Evolutionary conservation across 2,329 filamentous ascomycete species (phyloP).

Genomic region (Colletotrichum musae): DNA sequence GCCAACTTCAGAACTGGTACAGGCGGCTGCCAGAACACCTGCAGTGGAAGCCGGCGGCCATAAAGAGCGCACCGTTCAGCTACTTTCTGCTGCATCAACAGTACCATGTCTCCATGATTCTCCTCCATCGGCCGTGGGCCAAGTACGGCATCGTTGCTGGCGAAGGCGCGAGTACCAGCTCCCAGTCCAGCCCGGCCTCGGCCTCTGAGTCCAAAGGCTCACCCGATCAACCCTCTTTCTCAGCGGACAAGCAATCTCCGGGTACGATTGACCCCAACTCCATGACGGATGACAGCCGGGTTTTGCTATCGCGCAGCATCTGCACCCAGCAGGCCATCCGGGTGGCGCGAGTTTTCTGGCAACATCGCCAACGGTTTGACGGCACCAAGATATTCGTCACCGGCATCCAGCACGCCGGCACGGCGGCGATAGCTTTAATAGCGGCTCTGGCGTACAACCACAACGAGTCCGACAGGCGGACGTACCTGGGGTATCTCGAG

Average conservation of each 20-base stretch:
- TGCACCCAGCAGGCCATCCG: slow-evolving; percentile 69
- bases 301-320: slow-evolving; percentile 63
- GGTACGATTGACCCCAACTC: slow-evolving; percentile 51
- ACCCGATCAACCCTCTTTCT: slow-evolving; percentile 36
- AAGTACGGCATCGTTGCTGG: slow-evolving; percentile 60
- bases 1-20: slow-evolving; percentile 69
- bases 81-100: slow-evolving; percentile 71
- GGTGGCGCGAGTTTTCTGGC: slow-evolving; percentile 68
- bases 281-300: slow-evolving; percentile 58
- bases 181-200: slow-evolving; percentile 50
- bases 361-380: slow-evolving; percentile 67
- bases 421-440: slow-evolving; percentile 67
- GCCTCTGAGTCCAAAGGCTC: slow-evolving; percentile 38
- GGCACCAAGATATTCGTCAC: slow-evolving; percentile 65
- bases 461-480: slow-evolving; percentile 53
- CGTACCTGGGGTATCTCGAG: slow-evolving; percentile 64
- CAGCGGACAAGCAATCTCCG: slow-evolving; percentile 43
- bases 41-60: slow-evolving; percentile 65
- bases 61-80: slow-evolving; percentile 62
- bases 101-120: slow-evolving; percentile 67
- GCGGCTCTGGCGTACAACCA: slow-evolving; percentile 60
- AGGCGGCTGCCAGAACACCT: slow-evolving; percentile 63
- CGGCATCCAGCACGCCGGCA: slow-evolving; percentile 68
- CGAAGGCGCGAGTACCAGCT: slow-evolving; percentile 49
- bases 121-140: slow-evolving; percentile 68